These are phyloP conservation scores for Haplosporangium sp. DNA, from an alignment of 371 early-diverging fungal genomes.

Conservation along the genomic window DNA sequence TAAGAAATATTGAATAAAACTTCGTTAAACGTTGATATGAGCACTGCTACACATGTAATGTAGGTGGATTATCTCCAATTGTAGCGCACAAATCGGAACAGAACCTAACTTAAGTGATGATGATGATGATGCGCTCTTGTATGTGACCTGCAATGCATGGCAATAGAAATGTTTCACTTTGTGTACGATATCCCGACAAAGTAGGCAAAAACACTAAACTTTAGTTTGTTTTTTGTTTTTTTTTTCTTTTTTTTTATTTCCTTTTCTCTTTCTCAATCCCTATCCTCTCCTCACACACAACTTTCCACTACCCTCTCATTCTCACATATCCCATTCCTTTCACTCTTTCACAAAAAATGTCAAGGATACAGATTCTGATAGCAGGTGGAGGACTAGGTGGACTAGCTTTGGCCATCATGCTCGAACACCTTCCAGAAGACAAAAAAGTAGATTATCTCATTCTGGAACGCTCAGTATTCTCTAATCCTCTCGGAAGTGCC, in stretches of 20 bases:
- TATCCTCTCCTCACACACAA: background rate
- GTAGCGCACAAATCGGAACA: too few species aligned
- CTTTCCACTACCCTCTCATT: background rate
- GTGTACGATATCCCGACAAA: too few species aligned
- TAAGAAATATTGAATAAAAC: background rate
- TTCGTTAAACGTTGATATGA: background rate
- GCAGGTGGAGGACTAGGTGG: conserved; percentile 48
- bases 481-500: conserved; percentile 46
- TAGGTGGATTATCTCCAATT: too few species aligned
- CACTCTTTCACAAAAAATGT: background rate
- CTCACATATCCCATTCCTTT: background rate
- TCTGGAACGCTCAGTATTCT: conserved; percentile 30
- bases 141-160: too few species aligned
- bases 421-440: conserved; percentile 41
- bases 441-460: conserved; percentile 52
- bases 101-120: too few species aligned
- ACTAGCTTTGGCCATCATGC: conserved; percentile 44
- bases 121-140: too few species aligned
- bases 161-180: too few species aligned
- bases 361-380: conserved; percentile 40
- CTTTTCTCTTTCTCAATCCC: background rate
- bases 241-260: background rate
- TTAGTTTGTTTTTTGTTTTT: background rate
- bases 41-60: too few species aligned
- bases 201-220: too few species aligned